Evolutionary conservation across 148 eudicot genomes (phyloP), one percentile per base, ranked within the genome.

Genomic region (Rhododendron ovatum): DNA sequence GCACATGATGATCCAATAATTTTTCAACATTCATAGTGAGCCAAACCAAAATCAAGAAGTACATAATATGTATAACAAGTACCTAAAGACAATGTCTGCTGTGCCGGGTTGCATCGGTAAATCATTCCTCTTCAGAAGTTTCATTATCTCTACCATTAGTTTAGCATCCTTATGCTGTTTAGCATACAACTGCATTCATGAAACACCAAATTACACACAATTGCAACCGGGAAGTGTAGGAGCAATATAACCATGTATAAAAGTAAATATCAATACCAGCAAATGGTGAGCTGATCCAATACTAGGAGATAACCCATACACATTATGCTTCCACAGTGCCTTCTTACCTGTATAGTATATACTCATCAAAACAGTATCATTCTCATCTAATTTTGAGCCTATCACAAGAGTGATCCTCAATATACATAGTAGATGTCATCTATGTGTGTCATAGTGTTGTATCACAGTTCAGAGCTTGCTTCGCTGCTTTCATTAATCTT

Each of bases 11-110:
- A 45, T 84, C 51, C 63, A 1, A 14, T 13, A 12, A 30, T 30
- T 11, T 71, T 13, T 67, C 35, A 18, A 4, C 18, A 35, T 47
- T 71, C 61, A 75, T 59, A 77, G 84, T 10, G 11, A 69, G 41
- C 17, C 9, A 76, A 17, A 18, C 53, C 43, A 67, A 53, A 65
- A 77, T 28, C 14, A 61, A 3, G 35, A 71, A 86, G 53, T 11
- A 43, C 61, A 63, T 61, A 59, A 37, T 51, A 28, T 6, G 43
- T 41, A 41, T 43, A 35, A 26, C 37, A 3, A 11, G 24, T 94
- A 97, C 99, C 96, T 92, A 89, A 94, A 93, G 86, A 95, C 92
- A 78, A 94, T 88, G 88, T 95, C 98, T 39, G 98, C 98, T 43
- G 96, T 98, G 84, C 96, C 94, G 84, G 99, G 94, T 83, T 94